phyloP scores from a whole-genome alignment of 768 basidiomycete species.

The Russula sp. region DNA sequence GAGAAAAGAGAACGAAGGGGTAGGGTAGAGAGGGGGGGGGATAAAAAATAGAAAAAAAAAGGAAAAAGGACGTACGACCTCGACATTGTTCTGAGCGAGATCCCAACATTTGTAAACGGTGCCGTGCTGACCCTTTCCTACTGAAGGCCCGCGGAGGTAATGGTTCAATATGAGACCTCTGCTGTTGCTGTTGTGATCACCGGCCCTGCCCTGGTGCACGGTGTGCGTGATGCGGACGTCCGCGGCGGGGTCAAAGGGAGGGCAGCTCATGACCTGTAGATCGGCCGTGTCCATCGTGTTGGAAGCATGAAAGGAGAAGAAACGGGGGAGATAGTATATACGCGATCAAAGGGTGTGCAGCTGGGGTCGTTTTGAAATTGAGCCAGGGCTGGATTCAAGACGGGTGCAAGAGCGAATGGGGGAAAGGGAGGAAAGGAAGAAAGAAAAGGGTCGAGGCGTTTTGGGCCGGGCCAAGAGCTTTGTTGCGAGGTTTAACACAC shows the following conservation, averaged over 20 bases:
- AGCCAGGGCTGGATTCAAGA: not conserved
- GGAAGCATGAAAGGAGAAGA: slow-evolving; percentile 8
- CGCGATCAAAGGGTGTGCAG: not conserved
- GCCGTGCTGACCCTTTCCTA: slow-evolving; percentile 88
- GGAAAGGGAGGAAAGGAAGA: not conserved
- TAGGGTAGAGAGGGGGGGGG: not conserved
- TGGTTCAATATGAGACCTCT: slow-evolving; percentile 65
- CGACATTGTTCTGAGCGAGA: slow-evolving; percentile 33
- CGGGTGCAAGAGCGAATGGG: not conserved
- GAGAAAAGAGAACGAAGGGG: not conserved
- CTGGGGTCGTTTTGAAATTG: not conserved
- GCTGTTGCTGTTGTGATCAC: slow-evolving; percentile 30
- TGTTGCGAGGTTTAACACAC: not conserved
- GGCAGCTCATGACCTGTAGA: slow-evolving; percentile 18
- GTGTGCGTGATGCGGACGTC: slow-evolving; percentile 22
- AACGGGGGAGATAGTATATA: not conserved
- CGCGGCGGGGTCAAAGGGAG: slow-evolving; percentile 20
- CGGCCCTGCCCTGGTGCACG: slow-evolving; percentile 30
- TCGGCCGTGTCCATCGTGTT: slow-evolving; percentile 19
- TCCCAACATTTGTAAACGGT: slow-evolving; percentile 73
- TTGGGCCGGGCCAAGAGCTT: too few species aligned
- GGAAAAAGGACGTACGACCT: slow-evolving; percentile 40
- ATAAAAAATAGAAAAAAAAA: slow-evolving; percentile 29
- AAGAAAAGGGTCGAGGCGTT: too few species aligned
- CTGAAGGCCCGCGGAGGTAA: slow-evolving; percentile 66